Conservation (phyloP, 306 rosid genomes). For the Sesbania bispinosa region DNA sequence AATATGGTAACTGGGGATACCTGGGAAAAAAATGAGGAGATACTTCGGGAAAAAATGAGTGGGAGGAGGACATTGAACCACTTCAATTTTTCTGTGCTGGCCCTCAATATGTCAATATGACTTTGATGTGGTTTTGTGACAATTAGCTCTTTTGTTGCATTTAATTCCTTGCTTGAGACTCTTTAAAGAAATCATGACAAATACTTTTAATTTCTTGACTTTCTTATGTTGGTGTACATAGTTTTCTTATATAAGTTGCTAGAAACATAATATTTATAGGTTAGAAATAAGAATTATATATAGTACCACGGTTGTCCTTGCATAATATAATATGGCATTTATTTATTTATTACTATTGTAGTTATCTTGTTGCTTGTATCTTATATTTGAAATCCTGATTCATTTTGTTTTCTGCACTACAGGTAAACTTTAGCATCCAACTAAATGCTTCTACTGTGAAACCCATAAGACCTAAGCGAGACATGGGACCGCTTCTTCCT, state of each 20-base stretch:
- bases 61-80: neutral
- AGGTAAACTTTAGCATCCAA: slow-evolving; percentile 50
- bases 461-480: slow-evolving; percentile 38
- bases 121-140: neutral
- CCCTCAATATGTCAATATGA: neutral
- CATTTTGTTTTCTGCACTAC: slow-evolving; percentile 22
- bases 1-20: neutral
- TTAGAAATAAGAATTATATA: slow-evolving; percentile 10
- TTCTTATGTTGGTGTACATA: neutral
- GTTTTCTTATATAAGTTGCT: neutral
- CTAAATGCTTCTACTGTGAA: slow-evolving; percentile 51
- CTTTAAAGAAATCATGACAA: neutral
- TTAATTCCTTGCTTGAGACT: neutral
- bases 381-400: slow-evolving; percentile 7
- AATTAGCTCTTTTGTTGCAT: neutral
- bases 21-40: slow-evolving; percentile 18
- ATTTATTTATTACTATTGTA: neutral
- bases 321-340: neutral
- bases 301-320: neutral
- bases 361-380: slow-evolving; percentile 17
- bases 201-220: neutral
- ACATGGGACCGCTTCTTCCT: slow-evolving; percentile 73
- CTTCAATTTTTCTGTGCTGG: neutral
- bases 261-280: neutral
- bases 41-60: too few species aligned